Evolutionary conservation across 768 basidiomycete species (phyloP).

Genomic region (Tremella fuciformis): DNA sequence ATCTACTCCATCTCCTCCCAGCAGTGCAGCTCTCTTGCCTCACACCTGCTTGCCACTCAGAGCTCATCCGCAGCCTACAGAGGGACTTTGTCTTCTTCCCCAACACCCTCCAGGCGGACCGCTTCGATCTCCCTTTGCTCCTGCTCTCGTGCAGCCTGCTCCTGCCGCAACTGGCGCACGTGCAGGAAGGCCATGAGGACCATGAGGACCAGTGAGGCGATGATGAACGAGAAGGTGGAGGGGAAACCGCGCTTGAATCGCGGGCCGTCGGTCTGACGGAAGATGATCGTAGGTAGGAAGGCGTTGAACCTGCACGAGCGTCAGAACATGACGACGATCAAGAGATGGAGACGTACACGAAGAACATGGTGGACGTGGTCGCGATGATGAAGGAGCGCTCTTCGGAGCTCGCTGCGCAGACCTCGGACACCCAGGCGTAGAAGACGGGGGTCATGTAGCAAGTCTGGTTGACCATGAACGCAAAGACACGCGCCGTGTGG

Average conservation of each 20-base stretch:
- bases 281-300: conserved; percentile 18
- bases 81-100: too few relatives aligned
- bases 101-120: too few relatives aligned
- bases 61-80: too few relatives aligned
- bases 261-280: conserved; percentile 20
- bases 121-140: neutral
- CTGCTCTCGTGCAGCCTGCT: neutral
- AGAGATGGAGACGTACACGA: conserved; percentile 11
- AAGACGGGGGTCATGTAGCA: conserved; percentile 21
- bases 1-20: too few relatives aligned
- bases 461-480: conserved; percentile 18
- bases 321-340: too few relatives aligned
- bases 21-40: too few relatives aligned
- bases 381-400: conserved; percentile 17
- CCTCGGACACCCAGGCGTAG: conserved; percentile 25
- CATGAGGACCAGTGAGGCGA: conserved; percentile 5
- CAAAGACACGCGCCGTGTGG: conserved; percentile 17
- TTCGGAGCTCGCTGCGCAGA: conserved; percentile 16
- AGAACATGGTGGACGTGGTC: conserved; percentile 16
- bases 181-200: neutral
- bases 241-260: conserved; percentile 22
- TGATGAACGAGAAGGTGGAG: conserved; percentile 12
- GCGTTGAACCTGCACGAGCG: conserved; percentile 4
- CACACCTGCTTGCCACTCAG: too few relatives aligned
- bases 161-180: neutral